These are phyloP conservation scores for Ammopiptanthus mongolicus DNA, from an alignment of 306 rosid species.

Conservation along the genomic window DNA sequence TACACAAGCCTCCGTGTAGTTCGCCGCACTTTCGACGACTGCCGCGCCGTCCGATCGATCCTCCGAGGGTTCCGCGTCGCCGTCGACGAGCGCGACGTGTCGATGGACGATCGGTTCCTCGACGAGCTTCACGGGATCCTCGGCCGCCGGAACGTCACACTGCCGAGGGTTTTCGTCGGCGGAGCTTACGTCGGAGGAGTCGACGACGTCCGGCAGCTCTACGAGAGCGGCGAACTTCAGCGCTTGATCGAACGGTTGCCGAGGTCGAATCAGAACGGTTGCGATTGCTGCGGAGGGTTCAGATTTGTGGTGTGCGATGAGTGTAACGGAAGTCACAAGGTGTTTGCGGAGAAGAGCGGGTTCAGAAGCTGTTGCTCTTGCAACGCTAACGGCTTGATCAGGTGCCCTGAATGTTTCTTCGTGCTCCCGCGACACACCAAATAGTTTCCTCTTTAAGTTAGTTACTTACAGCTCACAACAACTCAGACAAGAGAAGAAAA, in stretches of 20 bases:
- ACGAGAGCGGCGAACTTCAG: slow-evolving; percentile 58
- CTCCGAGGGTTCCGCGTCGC: slow-evolving; percentile 48
- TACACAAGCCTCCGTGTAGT: slow-evolving; percentile 80
- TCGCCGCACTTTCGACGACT: slow-evolving; percentile 79
- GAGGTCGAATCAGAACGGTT: slow-evolving; percentile 25
- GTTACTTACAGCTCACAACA: slow-evolving; percentile 20
- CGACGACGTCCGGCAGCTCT: slow-evolving; percentile 52
- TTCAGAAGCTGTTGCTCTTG: slow-evolving; percentile 51
- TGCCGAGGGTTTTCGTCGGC: slow-evolving; percentile 60
- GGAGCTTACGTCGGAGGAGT: slow-evolving; percentile 64
- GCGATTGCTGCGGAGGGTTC: slow-evolving; percentile 67
- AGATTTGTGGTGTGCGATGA: slow-evolving; percentile 57
- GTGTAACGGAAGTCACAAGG: slow-evolving; percentile 81
- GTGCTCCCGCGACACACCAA: slow-evolving; percentile 31
- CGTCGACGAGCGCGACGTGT: slow-evolving; percentile 82
- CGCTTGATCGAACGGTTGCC: slow-evolving; percentile 55
- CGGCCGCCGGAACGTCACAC: slow-evolving; percentile 32
- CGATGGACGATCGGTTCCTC: slow-evolving; percentile 54
- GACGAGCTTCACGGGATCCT: slow-evolving; percentile 53
- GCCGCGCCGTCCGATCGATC: slow-evolving; percentile 59
- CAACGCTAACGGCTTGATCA: slow-evolving; percentile 61
- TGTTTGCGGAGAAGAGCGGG: slow-evolving; percentile 47
- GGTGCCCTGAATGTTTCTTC: slow-evolving; percentile 57
- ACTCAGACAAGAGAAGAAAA: slow-evolving; percentile 17
- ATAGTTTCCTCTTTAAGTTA: neutral